Percentiles rank a stretch among this genome's conserved stretches.
Evolutionary conservation across 2,329 filamentous ascomycete species (phyloP).

Genomic region (Xylaria sp.): DNA sequence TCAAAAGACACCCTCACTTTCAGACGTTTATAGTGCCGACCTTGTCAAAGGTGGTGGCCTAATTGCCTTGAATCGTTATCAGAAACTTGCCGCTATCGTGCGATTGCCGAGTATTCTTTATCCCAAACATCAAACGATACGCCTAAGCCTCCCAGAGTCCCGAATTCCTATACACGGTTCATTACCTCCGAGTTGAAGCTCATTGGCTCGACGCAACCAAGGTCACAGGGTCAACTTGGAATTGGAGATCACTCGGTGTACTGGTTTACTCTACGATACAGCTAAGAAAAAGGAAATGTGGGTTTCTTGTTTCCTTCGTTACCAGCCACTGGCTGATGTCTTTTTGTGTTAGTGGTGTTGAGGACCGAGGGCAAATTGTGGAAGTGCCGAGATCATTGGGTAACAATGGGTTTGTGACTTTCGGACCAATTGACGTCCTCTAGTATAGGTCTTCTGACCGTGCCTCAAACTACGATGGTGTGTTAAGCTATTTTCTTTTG

Average conservation of each 20-base stretch:
- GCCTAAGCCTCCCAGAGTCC: not conserved
- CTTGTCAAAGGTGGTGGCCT: conserved; percentile 1
- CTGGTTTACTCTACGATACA: not conserved
- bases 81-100: not conserved
- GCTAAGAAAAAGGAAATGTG: not conserved
- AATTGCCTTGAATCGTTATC: not conserved
- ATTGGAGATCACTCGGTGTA: not conserved
- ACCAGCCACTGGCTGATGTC: not conserved
- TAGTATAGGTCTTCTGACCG: not conserved
- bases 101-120: conserved; percentile 5
- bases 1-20: conserved; percentile 1
- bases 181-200: not conserved
- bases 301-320: not conserved
- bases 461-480: not conserved
- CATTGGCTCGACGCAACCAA: not conserved
- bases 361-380: not conserved
- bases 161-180: not conserved
- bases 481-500: not conserved
- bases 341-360: not conserved
- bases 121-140: conserved; percentile 4
- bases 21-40: not conserved
- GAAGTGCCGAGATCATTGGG: conserved; percentile 2
- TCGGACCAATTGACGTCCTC: not conserved
- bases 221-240: not conserved
- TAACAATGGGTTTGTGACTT: not conserved